phyloP scores from a whole-genome alignment of 2,329 filamentous ascomycete species.

The Xylariomycetidae sp. region DNA sequence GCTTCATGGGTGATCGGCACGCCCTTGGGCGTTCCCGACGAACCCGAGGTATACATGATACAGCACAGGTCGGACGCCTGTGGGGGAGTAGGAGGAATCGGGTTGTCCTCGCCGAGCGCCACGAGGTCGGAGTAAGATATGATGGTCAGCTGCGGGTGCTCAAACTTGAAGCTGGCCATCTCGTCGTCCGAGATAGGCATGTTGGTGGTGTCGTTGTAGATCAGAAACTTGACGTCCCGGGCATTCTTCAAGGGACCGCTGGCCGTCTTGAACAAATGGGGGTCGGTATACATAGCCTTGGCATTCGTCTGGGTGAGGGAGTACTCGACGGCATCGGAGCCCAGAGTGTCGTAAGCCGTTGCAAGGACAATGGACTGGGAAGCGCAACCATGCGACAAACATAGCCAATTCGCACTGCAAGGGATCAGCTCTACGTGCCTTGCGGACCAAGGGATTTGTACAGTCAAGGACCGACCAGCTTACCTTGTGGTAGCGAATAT shows the following conservation, averaged over 20 bases:
- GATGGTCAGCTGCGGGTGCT: conserved; percentile 47
- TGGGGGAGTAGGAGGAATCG: conserved; percentile 64
- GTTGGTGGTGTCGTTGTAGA: conserved; percentile 53
- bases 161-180: conserved; percentile 50
- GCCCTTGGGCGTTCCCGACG: conserved; percentile 84
- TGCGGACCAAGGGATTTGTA: no score
- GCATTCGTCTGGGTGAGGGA: conserved; percentile 77
- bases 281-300: conserved; percentile 80
- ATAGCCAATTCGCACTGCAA: conserved; percentile 71
- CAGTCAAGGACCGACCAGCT: no score
- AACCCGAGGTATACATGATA: conserved; percentile 82
- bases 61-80: conserved; percentile 74
- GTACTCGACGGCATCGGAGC: conserved; percentile 76
- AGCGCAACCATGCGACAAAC: conserved; percentile 67
- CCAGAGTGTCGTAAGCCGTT: conserved; percentile 90
- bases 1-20: conserved; percentile 75
- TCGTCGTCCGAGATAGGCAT: conserved; percentile 47
- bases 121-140: conserved; percentile 50
- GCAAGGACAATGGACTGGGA: conserved; percentile 90
- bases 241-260: conserved; percentile 49
- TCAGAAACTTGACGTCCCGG: conserved; percentile 50
- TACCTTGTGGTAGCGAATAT: conserved; percentile 79
- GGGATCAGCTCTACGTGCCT: conserved; percentile 12
- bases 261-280: conserved; percentile 63
- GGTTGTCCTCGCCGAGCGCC: conserved; percentile 58